phyloP scores from a whole-genome alignment of 1,284 basidiomycete genomes.

The Entoloma clypeatum region DNA sequence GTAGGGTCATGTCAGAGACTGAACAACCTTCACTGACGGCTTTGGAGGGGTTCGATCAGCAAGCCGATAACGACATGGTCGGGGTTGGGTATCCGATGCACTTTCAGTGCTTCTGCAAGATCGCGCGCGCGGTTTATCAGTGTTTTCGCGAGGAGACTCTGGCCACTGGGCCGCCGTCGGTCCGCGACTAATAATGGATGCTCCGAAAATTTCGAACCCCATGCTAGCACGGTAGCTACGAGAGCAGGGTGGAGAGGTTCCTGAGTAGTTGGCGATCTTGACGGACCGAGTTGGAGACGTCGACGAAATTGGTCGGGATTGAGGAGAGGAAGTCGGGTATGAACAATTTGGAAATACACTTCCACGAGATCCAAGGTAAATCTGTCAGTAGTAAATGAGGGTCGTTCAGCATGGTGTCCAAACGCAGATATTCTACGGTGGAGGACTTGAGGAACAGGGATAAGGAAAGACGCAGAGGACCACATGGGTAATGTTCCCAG shows the following conservation, averaged over 20 bases:
- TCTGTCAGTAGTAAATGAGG: constrained; percentile 41
- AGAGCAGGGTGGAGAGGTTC: constrained; percentile 65
- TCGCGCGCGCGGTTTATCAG: constrained; percentile 78
- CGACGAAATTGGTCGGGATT: constrained; percentile 74
- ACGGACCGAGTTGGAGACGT: constrained; percentile 49
- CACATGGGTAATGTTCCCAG: constrained; percentile 23
- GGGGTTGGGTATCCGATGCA: constrained; percentile 73
- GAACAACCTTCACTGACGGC: constrained; percentile 52
- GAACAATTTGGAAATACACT: constrained; percentile 85
- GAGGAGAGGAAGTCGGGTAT: constrained; percentile 77
- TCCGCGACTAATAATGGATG: constrained; percentile 79
- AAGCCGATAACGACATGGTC: constrained; percentile 80
- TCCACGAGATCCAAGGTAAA: constrained; percentile 87
- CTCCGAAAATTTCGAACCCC: constrained; percentile 90
- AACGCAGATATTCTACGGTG: too few relatives aligned
- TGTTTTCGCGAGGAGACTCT: constrained; percentile 74
- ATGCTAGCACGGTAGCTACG: constrained; percentile 85
- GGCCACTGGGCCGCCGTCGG: constrained; percentile 63
- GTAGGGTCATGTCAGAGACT: constrained; percentile 15
- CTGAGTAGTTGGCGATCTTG: constrained; percentile 25
- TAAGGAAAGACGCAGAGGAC: constrained; percentile 21
- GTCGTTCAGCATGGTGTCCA: constrained; percentile 19
- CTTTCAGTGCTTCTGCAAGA: constrained; percentile 80
- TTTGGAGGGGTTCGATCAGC: constrained; percentile 76
- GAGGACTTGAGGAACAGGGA: constrained; percentile 15